Evolutionary conservation across 306 rosid species (phyloP).

Genomic region (Macrotyloma uniflorum): DNA sequence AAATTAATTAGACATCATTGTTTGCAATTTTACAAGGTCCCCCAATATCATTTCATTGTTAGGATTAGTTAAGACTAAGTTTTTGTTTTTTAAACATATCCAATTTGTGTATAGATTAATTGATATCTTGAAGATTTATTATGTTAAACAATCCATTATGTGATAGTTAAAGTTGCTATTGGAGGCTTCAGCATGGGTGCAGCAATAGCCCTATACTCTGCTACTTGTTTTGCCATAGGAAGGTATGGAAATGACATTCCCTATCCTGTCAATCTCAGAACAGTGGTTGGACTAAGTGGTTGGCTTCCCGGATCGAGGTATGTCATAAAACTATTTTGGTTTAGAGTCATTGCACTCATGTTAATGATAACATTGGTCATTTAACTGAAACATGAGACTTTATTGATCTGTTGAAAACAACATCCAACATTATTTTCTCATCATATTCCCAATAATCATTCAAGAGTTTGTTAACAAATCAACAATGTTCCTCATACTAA

Average conservation of each 20-base stretch:
- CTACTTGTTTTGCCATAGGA: slow-evolving; percentile 91
- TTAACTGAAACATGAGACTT: neutral
- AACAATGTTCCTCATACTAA: neutral
- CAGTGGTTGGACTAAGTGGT: slow-evolving; percentile 94
- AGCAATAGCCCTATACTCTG: slow-evolving; percentile 94
- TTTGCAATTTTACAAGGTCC: slow-evolving; percentile 10
- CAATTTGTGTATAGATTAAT: neutral
- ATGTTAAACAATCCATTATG: slow-evolving; percentile 21
- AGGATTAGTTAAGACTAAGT: neutral
- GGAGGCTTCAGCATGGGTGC: slow-evolving; percentile 99
- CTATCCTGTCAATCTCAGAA: slow-evolving; percentile 78
- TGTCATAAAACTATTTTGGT: slow-evolving; percentile 27
- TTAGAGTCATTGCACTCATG: neutral
- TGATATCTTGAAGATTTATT: slow-evolving; percentile 14
- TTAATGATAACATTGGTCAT: slow-evolving; percentile 2
- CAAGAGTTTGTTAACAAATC: neutral
- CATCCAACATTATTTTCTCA: neutral
- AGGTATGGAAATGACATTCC: slow-evolving; percentile 83
- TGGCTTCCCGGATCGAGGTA: slow-evolving; percentile 99
- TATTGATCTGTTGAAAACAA: neutral
- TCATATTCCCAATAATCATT: slow-evolving; percentile 20
- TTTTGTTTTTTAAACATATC: neutral
- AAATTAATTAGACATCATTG: neutral
- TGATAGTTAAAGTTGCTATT: slow-evolving; percentile 91
- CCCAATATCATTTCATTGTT: neutral